Base-by-base conservation (phyloP, 345 rosid species). In the Eucalyptus tenuipes region DNA sequence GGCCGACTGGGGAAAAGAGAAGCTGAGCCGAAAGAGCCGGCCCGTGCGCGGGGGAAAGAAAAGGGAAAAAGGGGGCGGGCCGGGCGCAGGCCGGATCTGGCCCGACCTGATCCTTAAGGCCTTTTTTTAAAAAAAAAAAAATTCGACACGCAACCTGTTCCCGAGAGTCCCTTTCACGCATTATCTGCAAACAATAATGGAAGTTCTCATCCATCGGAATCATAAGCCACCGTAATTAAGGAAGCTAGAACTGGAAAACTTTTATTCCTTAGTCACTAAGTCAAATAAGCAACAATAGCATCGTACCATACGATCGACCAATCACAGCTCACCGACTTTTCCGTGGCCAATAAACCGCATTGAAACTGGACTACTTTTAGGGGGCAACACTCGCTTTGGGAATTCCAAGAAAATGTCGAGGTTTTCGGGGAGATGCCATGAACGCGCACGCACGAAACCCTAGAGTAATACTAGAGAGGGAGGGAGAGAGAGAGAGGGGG, bases 381-480 rank as follows among this genome's bases (percentile, higher is more conserved):
- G 17, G 18, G n/a, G 71, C 9, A 17, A 64, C 18, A n/a, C 17
- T n/a, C 5, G 18, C 3, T n/a, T n/a, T 18, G 3, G 9, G 71
- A 13, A 29, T 13, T 31, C 10, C 75, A 17, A 17, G 10, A 14
- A 64, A 64, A 64, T 17, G 40, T 64, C 40, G 20, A 64, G 75
- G 75, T 13, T 14, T 64, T 15, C 75, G 13, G n/a, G 50, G n/a
- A 49, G 37, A 80, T 49, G 27, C 87, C 68, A 82, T 49, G 79
- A 49, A 48, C 88, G 15, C 88, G 47, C 64, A 85, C 13, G 49
- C 89, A 89, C 90, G 92, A 90, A 90, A 88, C 88, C 90, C 59
- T 29, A 15, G 37, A 14, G 75, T 59, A 31, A 27, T 27, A 52
- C 50, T 10, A 10, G 3, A 47, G 49, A 47, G 68, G 31, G 42